These are phyloP conservation scores for Aspergillus saccharolyticus DNA, from an alignment of 495 filamentous ascomycete species.

Conservation along the genomic window DNA sequence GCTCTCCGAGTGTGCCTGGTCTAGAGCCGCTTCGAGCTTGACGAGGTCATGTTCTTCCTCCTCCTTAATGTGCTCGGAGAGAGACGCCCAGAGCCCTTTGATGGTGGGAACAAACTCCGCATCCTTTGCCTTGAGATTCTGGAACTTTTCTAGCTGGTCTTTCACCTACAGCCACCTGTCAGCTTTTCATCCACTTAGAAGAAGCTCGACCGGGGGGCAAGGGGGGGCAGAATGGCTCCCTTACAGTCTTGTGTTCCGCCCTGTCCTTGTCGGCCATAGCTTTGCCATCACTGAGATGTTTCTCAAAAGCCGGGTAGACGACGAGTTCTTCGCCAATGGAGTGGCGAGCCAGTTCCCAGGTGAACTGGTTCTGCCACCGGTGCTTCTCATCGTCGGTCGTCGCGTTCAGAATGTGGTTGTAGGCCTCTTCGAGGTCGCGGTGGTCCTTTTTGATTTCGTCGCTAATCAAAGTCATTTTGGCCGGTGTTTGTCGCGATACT, in stretches of 20 bases:
- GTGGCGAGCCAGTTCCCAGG: slow-evolving; percentile 66
- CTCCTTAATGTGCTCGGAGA: slow-evolving; percentile 55
- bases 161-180: slow-evolving; percentile 50
- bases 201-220: too few species aligned
- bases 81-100: slow-evolving; percentile 45
- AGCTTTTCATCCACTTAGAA: neutral
- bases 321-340: slow-evolving; percentile 61
- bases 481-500: neutral
- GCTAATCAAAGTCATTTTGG: neutral
- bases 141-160: slow-evolving; percentile 56
- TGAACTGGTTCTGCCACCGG: slow-evolving; percentile 59
- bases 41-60: slow-evolving; percentile 56
- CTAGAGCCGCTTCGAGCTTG: slow-evolving; percentile 35
- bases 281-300: slow-evolving; percentile 47
- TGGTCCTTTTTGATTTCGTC: neutral
- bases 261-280: slow-evolving; percentile 52
- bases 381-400: slow-evolving; percentile 40
- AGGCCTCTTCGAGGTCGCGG: neutral
- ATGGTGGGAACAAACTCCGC: slow-evolving; percentile 48
- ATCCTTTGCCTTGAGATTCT: slow-evolving; percentile 42
- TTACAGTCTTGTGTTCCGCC: slow-evolving; percentile 49
- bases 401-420: neutral
- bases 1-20: slow-evolving; percentile 28
- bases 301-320: slow-evolving; percentile 61
- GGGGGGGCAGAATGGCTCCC: neutral